Evolutionary conservation across 768 basidiomycete genomes (phyloP).

Genomic region (Floccularia luteovirens): DNA sequence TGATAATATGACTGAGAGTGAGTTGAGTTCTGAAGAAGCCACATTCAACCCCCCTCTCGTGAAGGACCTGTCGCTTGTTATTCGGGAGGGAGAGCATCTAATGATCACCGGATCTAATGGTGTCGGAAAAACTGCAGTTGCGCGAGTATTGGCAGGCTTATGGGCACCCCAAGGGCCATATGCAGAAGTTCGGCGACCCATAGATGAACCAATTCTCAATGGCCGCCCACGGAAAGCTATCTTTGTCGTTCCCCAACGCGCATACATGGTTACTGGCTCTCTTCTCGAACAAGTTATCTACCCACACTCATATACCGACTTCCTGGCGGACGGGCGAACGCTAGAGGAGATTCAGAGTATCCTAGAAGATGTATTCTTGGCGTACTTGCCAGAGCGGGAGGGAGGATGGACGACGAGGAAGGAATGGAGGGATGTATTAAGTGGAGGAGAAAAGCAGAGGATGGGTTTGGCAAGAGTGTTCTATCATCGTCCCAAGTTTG

Average conservation of each 20-base stretch:
- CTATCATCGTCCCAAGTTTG: conserved; percentile 79
- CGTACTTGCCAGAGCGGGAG: conserved; percentile 79
- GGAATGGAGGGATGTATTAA: conserved; percentile 94
- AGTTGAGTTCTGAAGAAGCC: conserved; percentile 11
- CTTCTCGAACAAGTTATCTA: conserved; percentile 93
- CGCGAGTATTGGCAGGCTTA: conserved; percentile 81
- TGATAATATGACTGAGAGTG: conserved; percentile 7
- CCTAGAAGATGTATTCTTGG: conserved; percentile 74
- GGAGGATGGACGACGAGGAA: conserved; percentile 87
- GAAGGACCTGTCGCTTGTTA: conserved; percentile 53
- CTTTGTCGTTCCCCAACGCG: conserved; percentile 88
- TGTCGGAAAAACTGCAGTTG: conserved; percentile 86
- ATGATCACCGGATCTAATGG: conserved; percentile 94
- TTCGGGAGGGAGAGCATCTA: conserved; percentile 73
- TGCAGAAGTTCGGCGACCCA: conserved; percentile 22
- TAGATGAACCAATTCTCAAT: conserved; percentile 10
- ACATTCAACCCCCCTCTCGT: conserved; percentile 50
- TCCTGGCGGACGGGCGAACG: conserved; percentile 49
- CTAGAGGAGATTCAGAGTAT: conserved; percentile 69
- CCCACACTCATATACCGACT: conserved; percentile 79
- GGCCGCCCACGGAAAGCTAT: conserved; percentile 43
- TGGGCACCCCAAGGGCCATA: conserved; percentile 59
- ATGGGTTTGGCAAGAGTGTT: conserved; percentile 94
- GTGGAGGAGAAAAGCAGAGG: conserved; percentile 96
- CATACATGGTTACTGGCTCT: conserved; percentile 87